Evolutionary conservation across 495 filamentous ascomycete species (phyloP).

Genomic region (Trichoderma gamsii): DNA sequence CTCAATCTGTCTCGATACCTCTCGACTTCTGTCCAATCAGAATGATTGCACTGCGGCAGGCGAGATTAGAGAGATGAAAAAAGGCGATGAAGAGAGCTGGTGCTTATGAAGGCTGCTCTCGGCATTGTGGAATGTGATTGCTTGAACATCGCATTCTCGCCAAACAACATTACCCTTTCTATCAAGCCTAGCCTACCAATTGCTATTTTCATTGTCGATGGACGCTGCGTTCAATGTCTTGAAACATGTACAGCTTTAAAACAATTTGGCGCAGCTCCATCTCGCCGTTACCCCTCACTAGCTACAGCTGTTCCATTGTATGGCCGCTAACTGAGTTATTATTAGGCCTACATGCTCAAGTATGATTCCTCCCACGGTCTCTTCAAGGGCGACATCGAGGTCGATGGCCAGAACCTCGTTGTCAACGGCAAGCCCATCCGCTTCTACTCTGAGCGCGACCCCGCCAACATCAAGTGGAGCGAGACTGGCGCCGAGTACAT

Average conservation of each 20-base stretch:
- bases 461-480: conserved; percentile 83
- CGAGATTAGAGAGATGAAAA: neutral
- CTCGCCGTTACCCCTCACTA: neutral
- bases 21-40: neutral
- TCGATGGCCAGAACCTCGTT: conserved; percentile 66
- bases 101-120: too few species aligned
- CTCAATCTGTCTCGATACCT: neutral
- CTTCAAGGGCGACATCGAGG: conserved; percentile 86
- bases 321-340: conserved; percentile 10
- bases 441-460: conserved; percentile 94
- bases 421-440: conserved; percentile 94
- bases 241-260: neutral
- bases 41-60: too few species aligned
- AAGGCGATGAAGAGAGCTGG: neutral
- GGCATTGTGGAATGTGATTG: neutral
- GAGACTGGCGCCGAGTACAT: conserved; percentile 89
- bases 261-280: neutral
- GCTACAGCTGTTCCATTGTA: neutral
- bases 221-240: neutral
- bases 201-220: neutral
- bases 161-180: too few species aligned
- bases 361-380: conserved; percentile 94
- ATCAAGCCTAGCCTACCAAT: too few species aligned
- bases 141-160: neutral
- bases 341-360: conserved; percentile 98